A percentile compares a stretch with the other conserved stretches of the same genome.
Conservation (phyloP, 768 basidiomycete genomes). For the Albatrellus ellisii region DNA sequence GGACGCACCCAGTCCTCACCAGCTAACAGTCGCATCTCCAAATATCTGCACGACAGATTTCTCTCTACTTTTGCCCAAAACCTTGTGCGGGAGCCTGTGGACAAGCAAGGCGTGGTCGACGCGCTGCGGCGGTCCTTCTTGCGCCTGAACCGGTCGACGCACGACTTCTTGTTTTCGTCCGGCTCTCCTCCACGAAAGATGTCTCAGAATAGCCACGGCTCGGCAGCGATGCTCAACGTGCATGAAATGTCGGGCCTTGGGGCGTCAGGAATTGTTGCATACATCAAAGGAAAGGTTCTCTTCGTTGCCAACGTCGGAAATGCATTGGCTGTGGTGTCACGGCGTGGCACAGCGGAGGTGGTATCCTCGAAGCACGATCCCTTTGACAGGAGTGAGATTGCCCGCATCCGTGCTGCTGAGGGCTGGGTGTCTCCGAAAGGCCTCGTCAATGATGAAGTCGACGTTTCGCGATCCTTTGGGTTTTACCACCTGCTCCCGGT, state of each 20-base stretch:
- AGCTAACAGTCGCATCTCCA: slow-evolving; percentile 59
- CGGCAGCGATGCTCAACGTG: slow-evolving; percentile 12
- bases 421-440: slow-evolving; percentile 92
- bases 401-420: slow-evolving; percentile 81
- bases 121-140: slow-evolving; percentile 84
- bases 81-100: slow-evolving; percentile 31
- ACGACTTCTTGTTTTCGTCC: slow-evolving; percentile 45
- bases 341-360: slow-evolving; percentile 56
- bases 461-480: slow-evolving; percentile 89
- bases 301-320: slow-evolving; percentile 88
- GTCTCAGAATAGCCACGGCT: slow-evolving; percentile 38
- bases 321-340: slow-evolving; percentile 76
- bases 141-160: slow-evolving; percentile 68
- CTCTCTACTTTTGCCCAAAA: slow-evolving; percentile 45
- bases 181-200: slow-evolving; percentile 45
- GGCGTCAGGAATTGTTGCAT: slow-evolving; percentile 78
- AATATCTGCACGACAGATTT: slow-evolving; percentile 78
- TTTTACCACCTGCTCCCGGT: slow-evolving; percentile 84
- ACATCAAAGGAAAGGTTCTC: slow-evolving; percentile 65
- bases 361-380: slow-evolving; percentile 82
- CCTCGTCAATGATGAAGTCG: slow-evolving; percentile 82
- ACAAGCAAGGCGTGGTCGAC: slow-evolving; percentile 47
- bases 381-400: slow-evolving; percentile 73
- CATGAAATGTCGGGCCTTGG: slow-evolving; percentile 48
- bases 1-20: slow-evolving; percentile 53